Evolutionary conservation across 129 eudicot genomes (phyloP), one percentile per base, ranked within the genome.

Genomic region (Glebionis coronaria): DNA sequence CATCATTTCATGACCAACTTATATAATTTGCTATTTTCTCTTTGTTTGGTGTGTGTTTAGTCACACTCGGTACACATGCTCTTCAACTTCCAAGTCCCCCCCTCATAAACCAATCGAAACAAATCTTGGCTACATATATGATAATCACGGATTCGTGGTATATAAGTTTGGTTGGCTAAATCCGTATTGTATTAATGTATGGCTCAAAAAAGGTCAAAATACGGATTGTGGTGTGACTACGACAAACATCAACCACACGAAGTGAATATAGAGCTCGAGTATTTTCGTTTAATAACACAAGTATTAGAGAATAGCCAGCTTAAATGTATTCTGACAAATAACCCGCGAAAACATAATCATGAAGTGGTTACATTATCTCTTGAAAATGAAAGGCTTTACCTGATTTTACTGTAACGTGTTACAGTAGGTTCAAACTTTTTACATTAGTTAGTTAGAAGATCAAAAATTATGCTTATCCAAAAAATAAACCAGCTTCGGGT

Each of bases 11-110:
- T 40, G 21, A 61, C 61, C 54, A 68, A 58, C 59, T 52, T 67
- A 28, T 14, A 28, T 9, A 53, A 56, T 42, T 12, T 0, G 46
- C 52, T 40, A 47, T 38, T 25, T 57, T 59, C n/a, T 31, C 59
- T 67, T 44, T 3, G 70, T 75, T 68, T 75, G 80, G 74, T 68
- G 64, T 59, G 64, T 38, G 79, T 66, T 74, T 31, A 47, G 79
- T 68, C 79, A 19, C 74, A 67, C 63, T 75, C 70, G 52, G 44
- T 50, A 61, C 68, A 59, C 69, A 55, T 49, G 73, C 67, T 57
- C 42, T 38, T 63, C 49, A 38, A 53, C 63, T 38, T 25, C 60
- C 70, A 52, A 53, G 35, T 4, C 53, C 66, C 77, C 18, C 57
- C 25, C 25, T 3, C 1, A n/a, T 14, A 35, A 35, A 35, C 9